Evolutionary conservation across 1,139 yeast genomes (phyloP), one percentile per base, ranked within the genome.

Genomic region (Hyphopichia khmerensis): DNA sequence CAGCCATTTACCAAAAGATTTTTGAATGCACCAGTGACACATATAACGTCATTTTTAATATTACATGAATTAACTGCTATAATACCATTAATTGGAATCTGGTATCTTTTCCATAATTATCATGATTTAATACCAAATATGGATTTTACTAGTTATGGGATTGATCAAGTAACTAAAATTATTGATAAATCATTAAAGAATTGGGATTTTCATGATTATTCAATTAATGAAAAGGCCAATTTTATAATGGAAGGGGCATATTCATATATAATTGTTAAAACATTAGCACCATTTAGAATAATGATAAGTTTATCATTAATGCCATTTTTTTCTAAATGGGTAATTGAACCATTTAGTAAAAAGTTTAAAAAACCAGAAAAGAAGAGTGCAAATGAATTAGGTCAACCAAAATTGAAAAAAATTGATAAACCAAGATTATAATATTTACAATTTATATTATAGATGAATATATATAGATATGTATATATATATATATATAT

Each of bases 51-150:
- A 3, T 88, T 91, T 53, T 60, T 87, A 10, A 64, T 90, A 2
- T 69, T 91, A n/a, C 98, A 91, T 57, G 97, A 91, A 59, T 53
- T 88, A 36, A 78, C 96, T 0, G 96, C 97, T 1, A 75, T 91
- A 4, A 76, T 82, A 6, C 97, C 97, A 1, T 72, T 91, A 40
- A 67, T 88, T 27, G 82, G 82, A 0, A 57, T 90, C 2, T 89
- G 96, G 96, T 87, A 82, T 55, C 50, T 75, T 1, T 78, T 88
- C 51, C 87, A 87, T 60, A 73, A 81, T 46, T 71, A 66, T 44
- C 66, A 67, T n/a, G 52, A 62, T 40, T 50, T 60, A 43, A 50
- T 69, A 1, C 74, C 77, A 2, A 18, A 33, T 0, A 59, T 84
- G 18, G 86, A 83, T 40, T 56, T 85, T 24, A 93, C 95, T 0